Evolutionary conservation across 345 rosid species (phyloP).

Genomic region (Eutrema heterophyllum): DNA sequence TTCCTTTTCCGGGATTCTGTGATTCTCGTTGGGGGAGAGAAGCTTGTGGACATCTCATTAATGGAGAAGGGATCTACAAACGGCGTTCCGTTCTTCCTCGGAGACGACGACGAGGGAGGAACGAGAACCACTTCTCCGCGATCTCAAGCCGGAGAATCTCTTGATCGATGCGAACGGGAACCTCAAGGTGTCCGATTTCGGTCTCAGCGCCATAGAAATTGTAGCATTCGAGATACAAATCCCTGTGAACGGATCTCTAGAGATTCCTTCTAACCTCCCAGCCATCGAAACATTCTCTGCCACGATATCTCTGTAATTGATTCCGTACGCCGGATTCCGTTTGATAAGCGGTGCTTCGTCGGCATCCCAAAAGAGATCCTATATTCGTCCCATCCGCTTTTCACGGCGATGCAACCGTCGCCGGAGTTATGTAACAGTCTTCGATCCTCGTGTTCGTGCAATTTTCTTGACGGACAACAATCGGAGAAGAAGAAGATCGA

Average conservation of each 20-base stretch:
- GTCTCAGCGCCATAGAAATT: conserved; percentile 39
- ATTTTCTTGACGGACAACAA: no score
- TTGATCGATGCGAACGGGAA: no score
- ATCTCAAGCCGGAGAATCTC: no score
- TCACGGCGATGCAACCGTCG: conserved; percentile 90
- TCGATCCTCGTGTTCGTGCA: conserved; percentile 83
- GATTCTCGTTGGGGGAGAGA: no score
- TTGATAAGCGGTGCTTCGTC: conserved; percentile 40
- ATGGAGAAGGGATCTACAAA: no score
- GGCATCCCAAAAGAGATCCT: conserved; percentile 49
- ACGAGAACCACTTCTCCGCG: no score
- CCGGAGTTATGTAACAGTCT: conserved; percentile 85
- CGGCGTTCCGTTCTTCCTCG: no score
- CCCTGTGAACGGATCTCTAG: conserved; percentile 39
- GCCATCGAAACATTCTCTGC: conserved; percentile 53
- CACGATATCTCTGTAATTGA: conserved; percentile 43
- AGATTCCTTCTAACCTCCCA: conserved; percentile 47
- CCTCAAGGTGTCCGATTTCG: no score
- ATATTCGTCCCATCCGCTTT: conserved; percentile 69
- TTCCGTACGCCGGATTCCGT: conserved; percentile 56
- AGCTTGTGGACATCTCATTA: no score
- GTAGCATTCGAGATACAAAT: conserved; percentile 65
- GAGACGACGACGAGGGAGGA: no score
- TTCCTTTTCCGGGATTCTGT: no score
- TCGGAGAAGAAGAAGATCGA: no score